phyloP scores from a whole-genome alignment of 1,284 basidiomycete genomes.

The Microbotryum saponariae region DNA sequence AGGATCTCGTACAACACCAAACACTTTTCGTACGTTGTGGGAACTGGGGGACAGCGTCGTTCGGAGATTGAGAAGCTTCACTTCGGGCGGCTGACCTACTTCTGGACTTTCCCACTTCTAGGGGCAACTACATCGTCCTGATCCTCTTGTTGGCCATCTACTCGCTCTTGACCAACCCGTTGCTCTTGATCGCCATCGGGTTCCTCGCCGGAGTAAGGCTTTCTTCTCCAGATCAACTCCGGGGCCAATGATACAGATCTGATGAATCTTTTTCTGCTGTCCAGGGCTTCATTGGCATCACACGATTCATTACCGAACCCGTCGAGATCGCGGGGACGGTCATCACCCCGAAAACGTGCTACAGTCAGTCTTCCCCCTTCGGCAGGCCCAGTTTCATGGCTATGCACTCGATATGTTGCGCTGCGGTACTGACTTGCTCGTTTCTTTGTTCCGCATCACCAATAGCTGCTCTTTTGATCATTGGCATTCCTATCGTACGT shows the following conservation, averaged over 20 bases:
- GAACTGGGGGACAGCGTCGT: not conserved
- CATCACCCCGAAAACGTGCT: slow-evolving; percentile 61
- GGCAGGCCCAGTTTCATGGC: too few relatives aligned
- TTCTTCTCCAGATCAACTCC: too few relatives aligned
- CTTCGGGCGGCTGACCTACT: too few relatives aligned
- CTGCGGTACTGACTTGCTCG: too few relatives aligned
- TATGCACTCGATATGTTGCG: too few relatives aligned
- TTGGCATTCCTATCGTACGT: slow-evolving; percentile 38
- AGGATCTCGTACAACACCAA: slow-evolving; percentile 5
- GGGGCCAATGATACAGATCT: not conserved
- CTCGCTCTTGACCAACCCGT: slow-evolving; percentile 72
- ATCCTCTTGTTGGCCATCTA: slow-evolving; percentile 76
- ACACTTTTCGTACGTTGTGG: not conserved
- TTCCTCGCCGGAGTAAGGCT: slow-evolving; percentile 65
- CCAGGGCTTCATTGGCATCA: slow-evolving; percentile 75
- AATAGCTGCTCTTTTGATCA: slow-evolving; percentile 36
- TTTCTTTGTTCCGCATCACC: slow-evolving; percentile 1
- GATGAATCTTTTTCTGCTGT: not conserved
- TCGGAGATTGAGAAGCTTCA: too few relatives aligned
- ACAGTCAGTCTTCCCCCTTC: slow-evolving; percentile 3
- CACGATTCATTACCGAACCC: slow-evolving; percentile 68
- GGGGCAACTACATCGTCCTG: slow-evolving; percentile 81
- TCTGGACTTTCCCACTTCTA: not conserved
- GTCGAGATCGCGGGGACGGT: slow-evolving; percentile 67
- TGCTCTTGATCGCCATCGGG: slow-evolving; percentile 71